Percentiles rank a stretch among this genome's conserved stretches.
Conservation (phyloP, 768 basidiomycete species). For the Leccinum obscurum region DNA sequence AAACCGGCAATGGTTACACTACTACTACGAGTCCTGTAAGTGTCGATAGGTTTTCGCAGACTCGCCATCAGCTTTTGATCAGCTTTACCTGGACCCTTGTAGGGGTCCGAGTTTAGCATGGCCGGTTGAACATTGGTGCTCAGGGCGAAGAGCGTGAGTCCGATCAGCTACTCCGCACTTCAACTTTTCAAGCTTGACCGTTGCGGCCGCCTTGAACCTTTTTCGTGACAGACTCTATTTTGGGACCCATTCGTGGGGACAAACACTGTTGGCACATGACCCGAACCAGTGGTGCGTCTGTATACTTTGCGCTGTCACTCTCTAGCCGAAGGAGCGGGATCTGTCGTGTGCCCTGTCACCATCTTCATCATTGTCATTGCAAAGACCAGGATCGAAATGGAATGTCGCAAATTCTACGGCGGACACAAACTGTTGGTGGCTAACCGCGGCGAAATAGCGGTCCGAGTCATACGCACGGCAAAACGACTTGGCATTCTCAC, state of each 20-base stretch:
- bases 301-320: background rate
- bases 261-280: background rate
- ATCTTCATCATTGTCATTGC: background rate
- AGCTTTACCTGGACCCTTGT: no score
- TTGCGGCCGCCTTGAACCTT: background rate
- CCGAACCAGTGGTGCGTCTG: background rate
- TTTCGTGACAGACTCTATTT: background rate
- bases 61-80: no score
- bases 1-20: no score
- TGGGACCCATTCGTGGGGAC: background rate
- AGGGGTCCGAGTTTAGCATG: no score
- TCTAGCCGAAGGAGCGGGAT: background rate
- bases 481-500: slow-evolving; percentile 50
- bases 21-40: no score
- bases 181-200: background rate
- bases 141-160: no score
- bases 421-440: slow-evolving; percentile 61
- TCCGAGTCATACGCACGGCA: slow-evolving; percentile 60
- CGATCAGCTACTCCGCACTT: background rate
- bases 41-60: no score
- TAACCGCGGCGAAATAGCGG: slow-evolving; percentile 73
- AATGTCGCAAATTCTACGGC: slow-evolving; percentile 16
- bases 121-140: no score
- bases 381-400: slow-evolving; percentile 7
- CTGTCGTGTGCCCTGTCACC: background rate